Conservation (phyloP, 768 basidiomycete species). For the Heimioporus sp. region DNA sequence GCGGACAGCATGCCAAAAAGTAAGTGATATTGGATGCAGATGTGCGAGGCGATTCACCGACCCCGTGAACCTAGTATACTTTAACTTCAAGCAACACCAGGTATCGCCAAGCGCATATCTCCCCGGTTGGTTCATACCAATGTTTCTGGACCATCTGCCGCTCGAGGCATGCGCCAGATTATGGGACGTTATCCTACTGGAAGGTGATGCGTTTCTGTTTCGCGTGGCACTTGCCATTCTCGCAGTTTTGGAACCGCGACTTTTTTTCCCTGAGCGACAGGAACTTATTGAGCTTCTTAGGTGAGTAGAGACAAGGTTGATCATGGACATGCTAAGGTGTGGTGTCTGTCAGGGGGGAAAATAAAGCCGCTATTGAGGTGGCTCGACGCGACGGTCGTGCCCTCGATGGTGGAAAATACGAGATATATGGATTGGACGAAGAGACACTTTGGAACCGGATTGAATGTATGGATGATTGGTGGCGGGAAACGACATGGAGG, state of each 20-base stretch:
- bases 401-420: slow-evolving; percentile 74
- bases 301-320: slow-evolving; percentile 39
- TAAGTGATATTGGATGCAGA: slow-evolving; percentile 33
- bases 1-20: slow-evolving; percentile 95
- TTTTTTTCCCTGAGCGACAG: slow-evolving; percentile 84
- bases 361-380: slow-evolving; percentile 78
- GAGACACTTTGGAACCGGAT: slow-evolving; percentile 84
- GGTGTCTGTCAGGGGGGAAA: slow-evolving; percentile 61
- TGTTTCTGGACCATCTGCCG: slow-evolving; percentile 85
- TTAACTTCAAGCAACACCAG: slow-evolving; percentile 93
- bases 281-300: slow-evolving; percentile 78
- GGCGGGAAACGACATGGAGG: slow-evolving; percentile 90
- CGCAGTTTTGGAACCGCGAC: slow-evolving; percentile 76
- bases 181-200: slow-evolving; percentile 85
- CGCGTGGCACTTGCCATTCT: slow-evolving; percentile 81
- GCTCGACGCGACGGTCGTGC: slow-evolving; percentile 67
- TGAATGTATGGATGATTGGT: slow-evolving; percentile 84
- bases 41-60: not conserved
- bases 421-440: slow-evolving; percentile 84
- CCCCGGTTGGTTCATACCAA: slow-evolving; percentile 74
- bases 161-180: slow-evolving; percentile 87
- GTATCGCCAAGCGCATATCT: slow-evolving; percentile 85
- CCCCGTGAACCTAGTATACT: slow-evolving; percentile 59
- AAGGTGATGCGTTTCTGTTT: slow-evolving; percentile 89
- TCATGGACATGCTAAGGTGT: slow-evolving; percentile 9